Evolutionary conservation across 352 stramenopile genomes (phyloP), one percentile per base, ranked within the genome.

Genomic region (Phytopythium helicoides): DNA sequence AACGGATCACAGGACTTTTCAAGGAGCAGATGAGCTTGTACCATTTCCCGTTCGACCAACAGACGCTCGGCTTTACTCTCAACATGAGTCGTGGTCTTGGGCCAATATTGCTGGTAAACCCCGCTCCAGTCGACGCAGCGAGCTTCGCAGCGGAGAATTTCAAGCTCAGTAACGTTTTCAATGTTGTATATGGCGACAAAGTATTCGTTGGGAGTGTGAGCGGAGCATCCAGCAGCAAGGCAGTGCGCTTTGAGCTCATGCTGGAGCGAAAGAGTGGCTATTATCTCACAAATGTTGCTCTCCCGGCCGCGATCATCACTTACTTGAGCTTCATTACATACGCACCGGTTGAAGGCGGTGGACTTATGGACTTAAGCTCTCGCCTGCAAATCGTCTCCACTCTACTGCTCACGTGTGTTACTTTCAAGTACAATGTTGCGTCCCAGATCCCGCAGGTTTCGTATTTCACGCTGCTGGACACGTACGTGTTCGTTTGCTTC

Each of bases 401-500:
- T 15, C 52, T 89, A 58, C 47, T 89, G 42, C 52, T 89, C 38
- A 86, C 79, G 28, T 67, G 64, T 22, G 69, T 87, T 46, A 83
- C 68, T 18, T 87, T 86, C 60, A 86, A 86, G 58, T 77, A 65
- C 56, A 58, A 79, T n/a, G 66, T 86, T 0, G 64, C 69, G 22
- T 65, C 60, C 1, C 46, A 75, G 0, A 75, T 85, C 6, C 78
- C 78, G 11, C 69, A 85, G 33, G 70, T 89, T 3, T 80, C 76
- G 46, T 89, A 89, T 40, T 78, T 85, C 35, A 87, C 78, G 35
- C 63, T 60, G 15, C 56, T 87, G 14, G 76, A 81, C 39, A 54
- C 66, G 46, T 87, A 85, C 34, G 63, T 87, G 3, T 81, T 79
- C 41, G 80, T 80, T 54, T 85, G 73, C 66, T 87, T 87, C 52